Evolutionary conservation across 192 early-diverging fungal species (phyloP).

Genomic region (Coemansia sp.): DNA sequence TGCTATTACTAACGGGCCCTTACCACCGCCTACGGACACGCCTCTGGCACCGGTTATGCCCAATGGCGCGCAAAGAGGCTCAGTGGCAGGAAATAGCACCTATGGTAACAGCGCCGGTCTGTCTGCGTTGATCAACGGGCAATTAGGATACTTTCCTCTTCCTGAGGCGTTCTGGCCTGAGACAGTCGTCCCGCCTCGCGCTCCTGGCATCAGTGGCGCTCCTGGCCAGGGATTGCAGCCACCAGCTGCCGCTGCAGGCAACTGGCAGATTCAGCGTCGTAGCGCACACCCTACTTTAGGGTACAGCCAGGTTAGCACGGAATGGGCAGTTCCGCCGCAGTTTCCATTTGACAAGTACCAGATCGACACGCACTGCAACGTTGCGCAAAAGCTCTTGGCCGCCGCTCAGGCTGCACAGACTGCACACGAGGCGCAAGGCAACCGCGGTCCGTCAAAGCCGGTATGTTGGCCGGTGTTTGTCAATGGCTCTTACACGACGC

Average conservation of each 20-base stretch:
- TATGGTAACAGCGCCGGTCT: constrained; percentile 47
- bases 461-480: constrained; percentile 63
- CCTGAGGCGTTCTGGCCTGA: constrained; percentile 77
- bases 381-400: constrained; percentile 65
- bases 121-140: constrained; percentile 39
- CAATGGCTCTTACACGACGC: constrained; percentile 61
- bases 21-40: constrained; percentile 40
- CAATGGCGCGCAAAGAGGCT: constrained; percentile 25
- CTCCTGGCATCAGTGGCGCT: not conserved
- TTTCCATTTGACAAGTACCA: constrained; percentile 79
- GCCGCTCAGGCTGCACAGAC: constrained; percentile 48
- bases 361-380: constrained; percentile 63
- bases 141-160: constrained; percentile 69
- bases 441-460: constrained; percentile 61
- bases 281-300: constrained; percentile 69
- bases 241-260: constrained; percentile 5
- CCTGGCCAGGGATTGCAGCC: constrained; percentile 7
- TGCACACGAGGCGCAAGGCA: constrained; percentile 45
- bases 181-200: constrained; percentile 26
- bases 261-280: constrained; percentile 52
- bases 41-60: not conserved
- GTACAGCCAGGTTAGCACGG: constrained; percentile 58
- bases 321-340: constrained; percentile 66
- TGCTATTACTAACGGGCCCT: constrained; percentile 36
- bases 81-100: not conserved